A percentile compares a stretch with the other conserved stretches of the same genome.
Conservation (phyloP, 495 filamentous ascomycete species). For the Annulohypoxylon stygium region DNA sequence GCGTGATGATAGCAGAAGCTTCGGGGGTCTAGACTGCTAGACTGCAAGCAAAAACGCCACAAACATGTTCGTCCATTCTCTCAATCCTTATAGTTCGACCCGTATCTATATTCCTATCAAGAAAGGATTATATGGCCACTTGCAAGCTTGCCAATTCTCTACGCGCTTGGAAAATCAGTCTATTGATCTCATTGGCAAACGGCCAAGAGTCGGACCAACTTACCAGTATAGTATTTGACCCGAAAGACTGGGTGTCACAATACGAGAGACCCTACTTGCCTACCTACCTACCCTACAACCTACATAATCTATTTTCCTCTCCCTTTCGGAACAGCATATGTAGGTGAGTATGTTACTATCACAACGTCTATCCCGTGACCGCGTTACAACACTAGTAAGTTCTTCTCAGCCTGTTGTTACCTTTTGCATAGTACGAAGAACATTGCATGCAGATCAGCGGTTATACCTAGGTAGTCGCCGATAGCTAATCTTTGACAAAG, state of each 20-base stretch:
- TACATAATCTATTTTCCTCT: constrained; percentile 9
- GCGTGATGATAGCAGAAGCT: neutral
- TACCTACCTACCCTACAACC: neutral
- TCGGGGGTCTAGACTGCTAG: constrained; percentile 20
- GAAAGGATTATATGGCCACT: constrained; percentile 1
- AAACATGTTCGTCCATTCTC: neutral
- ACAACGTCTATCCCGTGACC: constrained; percentile 6
- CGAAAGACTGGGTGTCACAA: constrained; percentile 35
- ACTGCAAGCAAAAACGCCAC: constrained; percentile 6
- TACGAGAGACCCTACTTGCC: constrained; percentile 28
- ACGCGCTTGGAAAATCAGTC: neutral
- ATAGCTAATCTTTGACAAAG: constrained; percentile 16
- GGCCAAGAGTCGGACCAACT: constrained; percentile 35
- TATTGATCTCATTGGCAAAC: constrained; percentile 24
- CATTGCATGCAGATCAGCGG: constrained; percentile 7
- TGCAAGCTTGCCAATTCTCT: constrained; percentile 16
- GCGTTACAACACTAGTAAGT: constrained; percentile 35
- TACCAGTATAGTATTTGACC: constrained; percentile 32
- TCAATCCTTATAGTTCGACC: constrained; percentile 1
- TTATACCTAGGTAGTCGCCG: constrained; percentile 22
- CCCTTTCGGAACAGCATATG: constrained; percentile 13
- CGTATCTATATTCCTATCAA: constrained; percentile 5
- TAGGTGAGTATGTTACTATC: constrained; percentile 20
- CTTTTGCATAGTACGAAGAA: constrained; percentile 12
- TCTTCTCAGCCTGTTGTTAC: constrained; percentile 31